Percentiles rank a stretch among this genome's conserved stretches.
phyloP scores from a whole-genome alignment of 108 stramenopile species.

The Pseudonitzschia pungens region DNA sequence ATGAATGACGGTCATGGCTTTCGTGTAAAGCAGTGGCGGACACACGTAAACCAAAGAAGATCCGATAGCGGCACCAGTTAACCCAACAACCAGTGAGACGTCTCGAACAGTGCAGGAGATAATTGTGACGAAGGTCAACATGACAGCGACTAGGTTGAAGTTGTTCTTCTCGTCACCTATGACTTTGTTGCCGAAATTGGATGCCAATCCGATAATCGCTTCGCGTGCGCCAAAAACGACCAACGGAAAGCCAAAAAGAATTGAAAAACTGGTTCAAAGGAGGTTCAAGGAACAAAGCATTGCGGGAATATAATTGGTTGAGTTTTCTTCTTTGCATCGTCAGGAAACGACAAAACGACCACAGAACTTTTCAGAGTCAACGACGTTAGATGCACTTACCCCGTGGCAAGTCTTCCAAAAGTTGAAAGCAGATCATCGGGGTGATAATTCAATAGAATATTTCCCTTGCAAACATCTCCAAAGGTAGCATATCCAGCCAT shows the following conservation, averaged over 20 bases:
- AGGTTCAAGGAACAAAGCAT: not conserved
- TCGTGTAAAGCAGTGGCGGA: slow-evolving; percentile 52
- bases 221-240: slow-evolving; percentile 44
- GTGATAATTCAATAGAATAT: slow-evolving; percentile 65
- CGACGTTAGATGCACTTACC: slow-evolving; percentile 7
- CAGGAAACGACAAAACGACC: not conserved
- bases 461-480: slow-evolving; percentile 55
- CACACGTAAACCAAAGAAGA: slow-evolving; percentile 51
- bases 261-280: slow-evolving; percentile 23
- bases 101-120: slow-evolving; percentile 50
- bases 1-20: slow-evolving; percentile 25
- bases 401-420: slow-evolving; percentile 55
- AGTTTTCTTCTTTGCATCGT: not conserved
- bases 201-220: slow-evolving; percentile 40
- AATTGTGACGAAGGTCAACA: slow-evolving; percentile 40
- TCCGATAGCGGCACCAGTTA: slow-evolving; percentile 55
- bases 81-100: slow-evolving; percentile 52
- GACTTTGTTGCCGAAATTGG: slow-evolving; percentile 25
- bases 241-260: slow-evolving; percentile 67
- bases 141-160: slow-evolving; percentile 38
- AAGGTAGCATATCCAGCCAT: slow-evolving; percentile 54
- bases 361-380: not conserved
- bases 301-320: too few species aligned
- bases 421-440: slow-evolving; percentile 49
- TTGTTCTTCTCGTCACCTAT: slow-evolving; percentile 33